Evolutionary conservation across 345 rosid species (phyloP).

Genomic region (Murraya koenigii): DNA sequence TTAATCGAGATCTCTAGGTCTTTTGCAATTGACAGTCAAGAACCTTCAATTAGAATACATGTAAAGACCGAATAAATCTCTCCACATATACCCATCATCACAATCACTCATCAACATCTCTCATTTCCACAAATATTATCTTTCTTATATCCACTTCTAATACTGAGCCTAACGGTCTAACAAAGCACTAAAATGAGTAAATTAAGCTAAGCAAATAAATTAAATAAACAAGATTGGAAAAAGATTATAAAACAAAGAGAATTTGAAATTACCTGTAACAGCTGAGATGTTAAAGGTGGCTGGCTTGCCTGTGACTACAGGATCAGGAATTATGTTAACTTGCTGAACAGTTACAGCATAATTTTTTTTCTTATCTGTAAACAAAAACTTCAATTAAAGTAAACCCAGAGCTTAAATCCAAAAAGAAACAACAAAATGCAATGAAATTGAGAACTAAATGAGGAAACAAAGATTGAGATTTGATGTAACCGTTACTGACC

Average conservation of each 20-base stretch:
- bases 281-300: slow-evolving; percentile 61
- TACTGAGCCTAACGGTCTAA: background rate
- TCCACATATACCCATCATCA: background rate
- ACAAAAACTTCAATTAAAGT: background rate
- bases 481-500: slow-evolving; percentile 10
- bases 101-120: background rate
- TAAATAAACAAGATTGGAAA: background rate
- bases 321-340: slow-evolving; percentile 56
- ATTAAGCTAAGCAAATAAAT: background rate
- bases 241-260: background rate
- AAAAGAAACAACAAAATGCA: background rate
- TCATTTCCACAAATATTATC: background rate
- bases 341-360: slow-evolving; percentile 46
- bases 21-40: background rate
- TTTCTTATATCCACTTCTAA: background rate
- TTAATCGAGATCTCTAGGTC: background rate
- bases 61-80: background rate
- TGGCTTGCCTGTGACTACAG: slow-evolving; percentile 44
- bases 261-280: slow-evolving; percentile 42
- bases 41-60: background rate
- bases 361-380: slow-evolving; percentile 45
- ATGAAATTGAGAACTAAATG: too few species aligned
- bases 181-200: background rate
- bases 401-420: background rate
- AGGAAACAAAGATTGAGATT: slow-evolving; percentile 6